Base-by-base conservation (phyloP, 1,284 basidiomycete genomes). In the Malassezia pachydermatis region DNA sequence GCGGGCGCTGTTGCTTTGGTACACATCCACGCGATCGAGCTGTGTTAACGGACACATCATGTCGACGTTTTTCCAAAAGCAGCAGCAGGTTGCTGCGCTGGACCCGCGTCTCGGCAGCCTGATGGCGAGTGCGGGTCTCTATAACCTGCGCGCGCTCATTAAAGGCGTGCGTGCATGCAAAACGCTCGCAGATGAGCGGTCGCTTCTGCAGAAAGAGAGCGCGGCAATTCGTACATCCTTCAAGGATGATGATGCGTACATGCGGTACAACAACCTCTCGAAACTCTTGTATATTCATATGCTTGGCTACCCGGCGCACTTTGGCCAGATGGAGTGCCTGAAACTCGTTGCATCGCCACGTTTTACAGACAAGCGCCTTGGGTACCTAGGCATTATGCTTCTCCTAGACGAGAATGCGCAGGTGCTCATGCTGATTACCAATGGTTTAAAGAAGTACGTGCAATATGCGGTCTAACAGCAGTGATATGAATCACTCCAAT, bases 271-370 rank as follows among this genome's bases (percentile, higher is more conserved):
- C 78, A 95, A 94, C 76, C 84, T 98, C 70, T 90, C 92, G 53
- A 98, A 98, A 73, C 80, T 98, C 19, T 82, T 99, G 57, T 98
- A 99, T 76, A 98, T 99, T 73, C 90, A 98, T 74, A 98, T 99
- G 94, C 84, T 99, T 20, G 94, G 94, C 50, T 96, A 94, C 51
- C 89, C 92, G 3, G 94, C 94, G 24, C 94, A 99, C 73, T 99
- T 96, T 70, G 94, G 94, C 41, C 94, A 99, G 78, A 96, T 99
- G 73, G 94, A 98, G 77, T 99, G 94, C 75, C 78, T 99, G 59
- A 98, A 98, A 75, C 83, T 99, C 44, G 94, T 98, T 36, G 94
- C 94, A n/a, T 88, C 88, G 61, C 88, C 94, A 11, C 78, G 89
- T 24, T 99, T 98, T 75, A 81, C 85, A 39, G 94, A 99, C 77